Base-by-base conservation (phyloP, 768 basidiomycete species). In the Lactarius tabidus region DNA sequence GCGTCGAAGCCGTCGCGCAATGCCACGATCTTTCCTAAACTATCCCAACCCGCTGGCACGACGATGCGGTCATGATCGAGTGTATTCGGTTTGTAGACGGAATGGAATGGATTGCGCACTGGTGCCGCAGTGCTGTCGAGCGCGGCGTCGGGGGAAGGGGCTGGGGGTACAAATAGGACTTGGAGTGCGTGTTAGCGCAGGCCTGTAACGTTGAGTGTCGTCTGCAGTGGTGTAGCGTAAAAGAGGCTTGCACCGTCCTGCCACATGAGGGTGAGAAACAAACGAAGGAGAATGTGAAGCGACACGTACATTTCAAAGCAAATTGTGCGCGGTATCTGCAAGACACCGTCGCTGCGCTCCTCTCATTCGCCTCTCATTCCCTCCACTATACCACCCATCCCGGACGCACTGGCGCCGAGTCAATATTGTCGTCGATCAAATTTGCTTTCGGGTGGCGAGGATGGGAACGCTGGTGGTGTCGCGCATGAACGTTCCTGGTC, bases 11-110 rank as follows among this genome's bases (percentile, higher is more conserved):
- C 91, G 45, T 98, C 97, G 62, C 94, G 79, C 61, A 98, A 77
- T 1, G 98, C 89, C 3, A 82, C 80, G 63, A 98, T 96, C 79
- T 98, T 98, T 0, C 95, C 95, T 91, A 93, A 97, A 69, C 91
- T 93, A 73, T 98, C 97, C 97, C 97, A 99, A 1, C 97, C 97
- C 1, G 93, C 85, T 1, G 96, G 97, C 8, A 98, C 87, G 52
- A 97, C 85, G 59, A 98, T 89, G 15, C 85, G 88, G 72, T 97
- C 95, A 35, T 96, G 86, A 73, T 98, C 97, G 53, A 98, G 79
- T 0, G 91, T 89, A 73, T 98, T 98, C 1, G 97, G 89, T 69
- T 90, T 89, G 62, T 92, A 85, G 3, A 81, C 77, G 76, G 96
- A 98, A 0, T 92, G 88, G 77, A 98, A 97, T 2, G 88, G 85